phyloP scores from a whole-genome alignment of 192 early-diverging fungal genomes.

The Ambispora gerdemannii region DNA sequence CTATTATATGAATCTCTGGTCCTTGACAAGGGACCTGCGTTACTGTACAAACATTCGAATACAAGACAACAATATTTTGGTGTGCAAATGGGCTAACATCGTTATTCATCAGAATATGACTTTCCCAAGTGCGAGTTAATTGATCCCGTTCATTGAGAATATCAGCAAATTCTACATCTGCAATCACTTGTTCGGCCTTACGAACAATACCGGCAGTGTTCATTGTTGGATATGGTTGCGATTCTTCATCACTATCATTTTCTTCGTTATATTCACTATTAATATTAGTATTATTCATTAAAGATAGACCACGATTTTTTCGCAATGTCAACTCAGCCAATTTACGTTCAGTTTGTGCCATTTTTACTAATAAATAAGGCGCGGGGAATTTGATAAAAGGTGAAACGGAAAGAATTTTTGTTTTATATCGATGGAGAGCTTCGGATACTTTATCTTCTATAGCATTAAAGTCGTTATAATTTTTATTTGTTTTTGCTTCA shows the following conservation, averaged over 20 bases:
- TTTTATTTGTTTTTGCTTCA: conserved; percentile 3
- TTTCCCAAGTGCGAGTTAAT: conserved; percentile 50
- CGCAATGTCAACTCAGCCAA: neutral
- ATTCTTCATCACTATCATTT: neutral
- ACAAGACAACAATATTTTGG: conserved; percentile 74
- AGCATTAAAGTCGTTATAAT: conserved; percentile 34
- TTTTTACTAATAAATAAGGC: conserved; percentile 72
- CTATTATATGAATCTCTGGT: conserved; percentile 75
- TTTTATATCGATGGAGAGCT: conserved; percentile 56
- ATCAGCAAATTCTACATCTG: conserved; percentile 47
- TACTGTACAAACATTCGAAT: conserved; percentile 60
- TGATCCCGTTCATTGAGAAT: conserved; percentile 42
- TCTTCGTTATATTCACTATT: no score
- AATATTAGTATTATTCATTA: neutral
- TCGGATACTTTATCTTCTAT: conserved; percentile 33
- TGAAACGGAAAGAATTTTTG: conserved; percentile 82
- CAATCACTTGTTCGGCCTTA: conserved; percentile 33
- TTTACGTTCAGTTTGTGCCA: conserved; percentile 53
- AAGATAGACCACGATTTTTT: neutral
- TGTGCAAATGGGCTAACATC: conserved; percentile 66
- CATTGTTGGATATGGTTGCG: no score
- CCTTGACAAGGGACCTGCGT: conserved; percentile 64
- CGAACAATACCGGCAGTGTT: conserved; percentile 28
- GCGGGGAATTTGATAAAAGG: conserved; percentile 82
- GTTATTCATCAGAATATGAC: conserved; percentile 55